Evolutionary conservation across 306 rosid species (phyloP).

Genomic region (Pyrus betulifolia): DNA sequence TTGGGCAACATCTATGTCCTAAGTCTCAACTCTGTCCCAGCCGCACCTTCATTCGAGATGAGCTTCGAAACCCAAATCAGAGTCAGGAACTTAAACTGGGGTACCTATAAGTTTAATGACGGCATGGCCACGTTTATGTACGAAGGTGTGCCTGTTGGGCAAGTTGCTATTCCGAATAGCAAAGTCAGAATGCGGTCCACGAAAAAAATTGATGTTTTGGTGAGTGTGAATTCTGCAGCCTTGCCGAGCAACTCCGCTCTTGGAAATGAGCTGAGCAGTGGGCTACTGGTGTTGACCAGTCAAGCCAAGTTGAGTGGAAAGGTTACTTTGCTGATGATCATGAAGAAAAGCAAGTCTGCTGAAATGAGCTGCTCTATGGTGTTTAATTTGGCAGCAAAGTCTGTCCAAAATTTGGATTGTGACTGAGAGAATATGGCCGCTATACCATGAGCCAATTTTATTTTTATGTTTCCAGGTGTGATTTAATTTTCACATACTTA

Average conservation of each 20-base stretch:
- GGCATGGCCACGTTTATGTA: constrained; percentile 6
- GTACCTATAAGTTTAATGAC: constrained; percentile 16
- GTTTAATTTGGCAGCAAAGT: constrained; percentile 1
- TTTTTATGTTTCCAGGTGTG: neutral
- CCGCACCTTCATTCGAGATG: constrained; percentile 12
- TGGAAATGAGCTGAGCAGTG: constrained; percentile 7
- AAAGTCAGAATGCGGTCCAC: constrained; percentile 18
- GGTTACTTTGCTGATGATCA: constrained; percentile 10
- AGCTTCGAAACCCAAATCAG: constrained; percentile 18
- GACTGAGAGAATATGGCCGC: neutral
- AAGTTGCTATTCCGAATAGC: constrained; percentile 4
- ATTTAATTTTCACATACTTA: neutral
- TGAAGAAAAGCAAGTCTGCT: constrained; percentile 20
- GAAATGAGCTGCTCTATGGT: constrained; percentile 19
- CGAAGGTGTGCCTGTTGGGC: constrained; percentile 12
- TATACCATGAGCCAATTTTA: neutral
- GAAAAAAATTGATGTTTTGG: constrained; percentile 13
- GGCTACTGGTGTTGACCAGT: constrained; percentile 12
- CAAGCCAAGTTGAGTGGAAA: constrained; percentile 21
- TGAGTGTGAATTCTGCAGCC: constrained; percentile 7
- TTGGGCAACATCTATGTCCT: neutral
- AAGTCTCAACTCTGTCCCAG: neutral
- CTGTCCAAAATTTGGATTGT: constrained; percentile 1
- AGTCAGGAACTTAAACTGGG: constrained; percentile 23
- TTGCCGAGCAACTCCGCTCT: constrained; percentile 4